These are phyloP conservation scores for Prunus salicina DNA, from an alignment of 306 rosid genomes.

Conservation along the genomic window DNA sequence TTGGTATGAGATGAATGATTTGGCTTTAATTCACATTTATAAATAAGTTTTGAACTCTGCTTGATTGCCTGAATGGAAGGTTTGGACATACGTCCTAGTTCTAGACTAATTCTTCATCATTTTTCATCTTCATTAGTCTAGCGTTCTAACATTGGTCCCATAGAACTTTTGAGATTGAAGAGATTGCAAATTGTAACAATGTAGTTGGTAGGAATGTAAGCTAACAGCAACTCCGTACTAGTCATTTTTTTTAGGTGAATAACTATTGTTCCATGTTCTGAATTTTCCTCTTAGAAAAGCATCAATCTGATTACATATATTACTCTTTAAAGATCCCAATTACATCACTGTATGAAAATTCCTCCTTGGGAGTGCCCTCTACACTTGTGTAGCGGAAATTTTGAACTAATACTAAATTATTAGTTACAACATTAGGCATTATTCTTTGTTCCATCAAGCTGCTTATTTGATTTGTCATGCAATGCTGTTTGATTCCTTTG, in stretches of 20 bases:
- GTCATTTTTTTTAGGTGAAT: background rate
- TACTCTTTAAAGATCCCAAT: background rate
- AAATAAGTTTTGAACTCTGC: background rate
- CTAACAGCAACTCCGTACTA: background rate
- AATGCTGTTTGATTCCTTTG: slow-evolving; percentile 16
- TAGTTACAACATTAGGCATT: background rate
- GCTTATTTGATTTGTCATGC: slow-evolving; percentile 10
- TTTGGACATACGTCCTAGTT: background rate
- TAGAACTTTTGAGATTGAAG: background rate
- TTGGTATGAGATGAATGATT: background rate
- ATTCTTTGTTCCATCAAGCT: background rate
- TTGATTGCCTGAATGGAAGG: background rate
- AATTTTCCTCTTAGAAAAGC: background rate
- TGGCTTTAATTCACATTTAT: background rate
- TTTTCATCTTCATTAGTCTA: background rate
- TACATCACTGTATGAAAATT: background rate
- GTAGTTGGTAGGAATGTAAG: background rate
- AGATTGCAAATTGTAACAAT: background rate
- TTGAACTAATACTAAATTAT: background rate
- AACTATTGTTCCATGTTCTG: background rate
- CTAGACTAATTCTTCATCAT: background rate
- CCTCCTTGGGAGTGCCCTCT: background rate
- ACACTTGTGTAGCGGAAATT: background rate
- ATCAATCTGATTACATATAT: background rate
- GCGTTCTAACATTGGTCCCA: background rate